Conservation (phyloP, 2,329 filamentous ascomycete species). For the Xylariaceae sp. region DNA sequence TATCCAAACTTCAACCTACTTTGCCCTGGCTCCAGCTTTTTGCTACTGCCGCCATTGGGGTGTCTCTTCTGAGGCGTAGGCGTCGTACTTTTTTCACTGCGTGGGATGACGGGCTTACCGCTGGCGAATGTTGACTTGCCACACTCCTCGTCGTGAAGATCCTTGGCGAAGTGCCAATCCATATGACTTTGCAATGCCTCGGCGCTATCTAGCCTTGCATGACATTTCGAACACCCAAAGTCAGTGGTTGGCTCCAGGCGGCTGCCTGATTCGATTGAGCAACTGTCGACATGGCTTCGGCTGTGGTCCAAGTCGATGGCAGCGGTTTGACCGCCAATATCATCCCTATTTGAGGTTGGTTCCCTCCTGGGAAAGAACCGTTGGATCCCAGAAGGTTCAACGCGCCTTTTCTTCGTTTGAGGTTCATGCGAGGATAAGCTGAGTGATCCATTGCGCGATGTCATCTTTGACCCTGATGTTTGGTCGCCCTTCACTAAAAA, state of each 20-base stretch:
- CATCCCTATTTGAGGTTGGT: conserved; percentile 25
- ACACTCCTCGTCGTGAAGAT: conserved; percentile 64
- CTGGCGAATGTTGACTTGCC: conserved; percentile 42
- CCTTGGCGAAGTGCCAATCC: conserved; percentile 93
- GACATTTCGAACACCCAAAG: conserved; percentile 60
- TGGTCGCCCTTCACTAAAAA: conserved; percentile 78
- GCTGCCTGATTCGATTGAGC: conserved; percentile 26
- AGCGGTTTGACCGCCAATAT: conserved; percentile 26
- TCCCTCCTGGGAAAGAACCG: conserved; percentile 50
- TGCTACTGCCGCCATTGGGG: conserved; percentile 23
- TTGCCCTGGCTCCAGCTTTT: conserved; percentile 53
- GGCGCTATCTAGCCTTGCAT: conserved; percentile 49
- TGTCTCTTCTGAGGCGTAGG: conserved; percentile 38
- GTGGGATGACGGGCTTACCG: conserved; percentile 30
- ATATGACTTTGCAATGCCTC: conserved; percentile 68
- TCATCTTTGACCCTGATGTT: conserved; percentile 48
- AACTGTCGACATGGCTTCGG: conserved; percentile 21
- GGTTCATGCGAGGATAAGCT: conserved; percentile 31
- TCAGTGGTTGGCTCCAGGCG: conserved; percentile 35
- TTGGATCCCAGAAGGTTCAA: conserved; percentile 48
- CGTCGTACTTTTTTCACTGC: conserved; percentile 33
- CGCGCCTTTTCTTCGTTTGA: conserved; percentile 40
- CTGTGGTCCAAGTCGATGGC: conserved; percentile 15
- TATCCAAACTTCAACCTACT: conserved; percentile 56
- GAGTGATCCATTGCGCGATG: conserved; percentile 25